Evolutionary conservation across 306 rosid species (phyloP).

Genomic region (Alnus glutinosa): DNA sequence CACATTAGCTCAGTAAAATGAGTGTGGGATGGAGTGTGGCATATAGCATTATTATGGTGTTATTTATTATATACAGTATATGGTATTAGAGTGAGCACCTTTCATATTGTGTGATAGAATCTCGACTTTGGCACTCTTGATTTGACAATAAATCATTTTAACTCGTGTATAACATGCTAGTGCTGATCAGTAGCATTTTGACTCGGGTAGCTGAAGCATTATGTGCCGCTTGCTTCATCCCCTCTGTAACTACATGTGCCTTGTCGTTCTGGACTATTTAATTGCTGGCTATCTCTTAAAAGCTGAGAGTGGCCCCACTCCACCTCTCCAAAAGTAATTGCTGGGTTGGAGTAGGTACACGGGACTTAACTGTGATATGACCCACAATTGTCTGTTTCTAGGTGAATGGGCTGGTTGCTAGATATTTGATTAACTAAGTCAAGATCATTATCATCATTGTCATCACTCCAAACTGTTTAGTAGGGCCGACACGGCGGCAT

Average conservation of each 20-base stretch:
- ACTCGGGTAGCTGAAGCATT: slow-evolving; percentile 54
- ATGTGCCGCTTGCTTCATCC: slow-evolving; percentile 49
- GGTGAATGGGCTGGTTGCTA: slow-evolving; percentile 28
- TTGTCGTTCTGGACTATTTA: slow-evolving; percentile 50
- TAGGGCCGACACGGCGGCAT: slow-evolving; percentile 9
- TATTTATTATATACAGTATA: background rate
- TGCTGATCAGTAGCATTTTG: slow-evolving; percentile 23
- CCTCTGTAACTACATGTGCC: slow-evolving; percentile 57
- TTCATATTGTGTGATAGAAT: background rate
- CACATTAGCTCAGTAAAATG: too few species aligned
- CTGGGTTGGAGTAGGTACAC: slow-evolving; percentile 42
- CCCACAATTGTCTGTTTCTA: slow-evolving; percentile 33
- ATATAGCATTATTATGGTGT: too few species aligned
- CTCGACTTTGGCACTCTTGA: slow-evolving; percentile 9
- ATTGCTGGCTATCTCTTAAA: slow-evolving; percentile 37
- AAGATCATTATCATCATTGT: slow-evolving; percentile 16
- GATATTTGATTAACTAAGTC: slow-evolving; percentile 19
- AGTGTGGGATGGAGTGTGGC: too few species aligned
- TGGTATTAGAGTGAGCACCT: background rate
- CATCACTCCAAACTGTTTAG: slow-evolving; percentile 7
- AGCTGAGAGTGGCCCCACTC: slow-evolving; percentile 50
- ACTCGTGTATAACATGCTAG: slow-evolving; percentile 20
- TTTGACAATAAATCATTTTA: background rate
- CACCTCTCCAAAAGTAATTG: slow-evolving; percentile 41
- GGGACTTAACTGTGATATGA: slow-evolving; percentile 14